A percentile compares a stretch with the other conserved stretches of the same genome.
Evolutionary conservation across 305 asterid genomes (phyloP).

Genomic region (Plantago lanceolata): DNA sequence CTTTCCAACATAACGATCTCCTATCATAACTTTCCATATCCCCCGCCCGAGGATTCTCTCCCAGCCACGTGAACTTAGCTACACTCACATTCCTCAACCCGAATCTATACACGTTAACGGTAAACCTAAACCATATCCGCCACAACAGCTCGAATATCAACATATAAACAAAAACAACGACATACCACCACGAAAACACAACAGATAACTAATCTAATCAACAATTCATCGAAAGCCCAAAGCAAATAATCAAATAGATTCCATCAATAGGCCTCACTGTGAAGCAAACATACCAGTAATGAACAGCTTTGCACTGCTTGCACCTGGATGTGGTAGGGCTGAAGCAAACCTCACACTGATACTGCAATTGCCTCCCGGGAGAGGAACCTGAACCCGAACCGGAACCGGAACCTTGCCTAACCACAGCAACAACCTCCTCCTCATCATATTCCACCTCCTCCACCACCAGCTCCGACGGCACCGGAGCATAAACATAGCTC

Average conservation of each 20-base stretch:
- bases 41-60: too few relatives aligned
- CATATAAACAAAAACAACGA: not conserved
- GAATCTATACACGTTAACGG: not conserved
- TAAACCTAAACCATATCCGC: not conserved
- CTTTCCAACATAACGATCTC: not conserved
- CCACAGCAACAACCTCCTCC: conserved; percentile 13
- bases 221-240: not conserved
- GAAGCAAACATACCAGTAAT: conserved; percentile 54
- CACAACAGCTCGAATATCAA: not conserved
- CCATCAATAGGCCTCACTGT: not conserved
- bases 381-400: too few relatives aligned
- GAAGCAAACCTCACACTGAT: conserved; percentile 62
- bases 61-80: not conserved
- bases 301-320: conserved; percentile 69
- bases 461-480: not conserved
- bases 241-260: not conserved
- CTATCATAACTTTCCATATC: not conserved
- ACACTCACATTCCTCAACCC: not conserved
- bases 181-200: not conserved
- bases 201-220: not conserved
- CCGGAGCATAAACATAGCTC: not conserved
- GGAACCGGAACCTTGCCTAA: conserved; percentile 13
- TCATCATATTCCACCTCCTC: conserved; percentile 16
- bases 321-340: conserved; percentile 60
- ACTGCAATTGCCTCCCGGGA: conserved; percentile 35